Base-by-base conservation (phyloP, 139 green algal genomes). In the Chlamydomonas applanata region DNA sequence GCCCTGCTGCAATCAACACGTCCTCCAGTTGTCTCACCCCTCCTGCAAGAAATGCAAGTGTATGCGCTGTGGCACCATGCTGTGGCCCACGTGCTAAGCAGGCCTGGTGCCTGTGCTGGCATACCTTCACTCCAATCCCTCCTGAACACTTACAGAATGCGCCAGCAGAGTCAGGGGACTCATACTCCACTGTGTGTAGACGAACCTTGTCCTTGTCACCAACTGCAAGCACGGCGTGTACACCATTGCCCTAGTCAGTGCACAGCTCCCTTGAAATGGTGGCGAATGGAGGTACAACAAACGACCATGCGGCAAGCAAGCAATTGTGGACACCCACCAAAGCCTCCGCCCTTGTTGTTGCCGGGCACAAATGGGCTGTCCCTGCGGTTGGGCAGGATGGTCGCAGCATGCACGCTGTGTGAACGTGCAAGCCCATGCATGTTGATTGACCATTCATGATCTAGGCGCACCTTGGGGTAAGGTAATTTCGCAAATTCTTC, bases 341-440 rank as follows among this genome's bases (percentile, higher is more conserved):
- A 96, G 44, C 92, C 90, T n/a, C 87, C 90, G 13, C 92, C 92
- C 9, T 80, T 78, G 69, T 95, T 96, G 84, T 97, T 93, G 62
- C 85, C 75, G 0, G 22, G 1, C 11, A 91, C 72, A 65, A 95
- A 95, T 0, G 88, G 89, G n/a, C 77, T 89, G 40, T 93, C 87
- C 71, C 81, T 89, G 79, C 54, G 65, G 13, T 2, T 30, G 17
- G 36, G 29, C 3, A 66, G 59, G 3, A 70, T 52, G 32, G n/a
- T 30, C 9, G 34, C 25, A 3, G 34, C 16, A 25, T 54, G 62
- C 62, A 53, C 16, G 62, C 16, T 32, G 52, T 16, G 11, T 70
- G 30, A 27, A 33, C 62, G 4, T 36, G 59, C 59, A 35, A 19
- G 4, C 29, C 14, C 17, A 44, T 16, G 3, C 62, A 70, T 13